Evolutionary conservation across 805 yeast genomes (phyloP).

Genomic region (Lipomyces anomalus): DNA sequence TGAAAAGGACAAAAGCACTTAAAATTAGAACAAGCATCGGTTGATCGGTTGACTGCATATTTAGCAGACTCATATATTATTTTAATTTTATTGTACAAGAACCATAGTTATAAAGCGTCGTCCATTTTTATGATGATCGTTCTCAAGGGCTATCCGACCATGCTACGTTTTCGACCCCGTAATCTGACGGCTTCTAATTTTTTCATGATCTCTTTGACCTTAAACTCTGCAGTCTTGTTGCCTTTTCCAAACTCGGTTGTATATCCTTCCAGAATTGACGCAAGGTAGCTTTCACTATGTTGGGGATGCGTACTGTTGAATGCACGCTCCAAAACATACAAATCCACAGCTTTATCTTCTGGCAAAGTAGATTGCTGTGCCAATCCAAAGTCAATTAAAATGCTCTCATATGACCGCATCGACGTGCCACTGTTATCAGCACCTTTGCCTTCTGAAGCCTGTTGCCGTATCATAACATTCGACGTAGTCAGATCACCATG

Average conservation of each 20-base stretch:
- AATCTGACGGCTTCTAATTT: conserved; percentile 78
- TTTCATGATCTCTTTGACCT: conserved; percentile 43
- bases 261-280: conserved; percentile 72
- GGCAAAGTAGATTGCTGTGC: conserved; percentile 67
- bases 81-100: background rate
- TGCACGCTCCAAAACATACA: conserved; percentile 91
- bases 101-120: background rate
- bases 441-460: conserved; percentile 11
- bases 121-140: too few relatives aligned
- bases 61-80: background rate
- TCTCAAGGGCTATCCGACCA: conserved; percentile 90
- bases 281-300: conserved; percentile 55
- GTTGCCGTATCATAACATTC: conserved; percentile 56
- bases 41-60: background rate
- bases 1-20: background rate
- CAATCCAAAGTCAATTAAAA: conserved; percentile 85
- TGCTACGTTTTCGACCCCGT: conserved; percentile 92
- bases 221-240: conserved; percentile 20
- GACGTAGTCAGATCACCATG: conserved; percentile 96
- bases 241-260: conserved; percentile 18
- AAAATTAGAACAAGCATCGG: background rate
- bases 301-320: conserved; percentile 83
- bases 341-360: conserved; percentile 96
- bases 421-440: conserved; percentile 1
- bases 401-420: conserved; percentile 47